Percentiles rank a stretch among this genome's conserved stretches.
phyloP scores from a whole-genome alignment of 257 asterid species.

The Solanum peruvianum region DNA sequence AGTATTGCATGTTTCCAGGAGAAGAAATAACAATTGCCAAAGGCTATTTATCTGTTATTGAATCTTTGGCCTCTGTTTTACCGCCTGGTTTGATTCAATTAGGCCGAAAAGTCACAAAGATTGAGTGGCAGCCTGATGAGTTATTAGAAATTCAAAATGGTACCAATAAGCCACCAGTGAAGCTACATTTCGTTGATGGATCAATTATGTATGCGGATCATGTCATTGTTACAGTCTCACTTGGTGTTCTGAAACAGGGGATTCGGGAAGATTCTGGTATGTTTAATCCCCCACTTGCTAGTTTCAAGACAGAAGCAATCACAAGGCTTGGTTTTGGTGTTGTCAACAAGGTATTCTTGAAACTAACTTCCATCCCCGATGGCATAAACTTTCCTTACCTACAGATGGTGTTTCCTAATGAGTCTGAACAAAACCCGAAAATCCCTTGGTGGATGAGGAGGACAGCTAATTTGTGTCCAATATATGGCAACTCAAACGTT shows the following conservation, averaged over 20 bases:
- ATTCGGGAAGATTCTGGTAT: slow-evolving; percentile 21
- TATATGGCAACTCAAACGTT: slow-evolving; percentile 43
- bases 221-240: slow-evolving; percentile 71
- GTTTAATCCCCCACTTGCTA: slow-evolving; percentile 59
- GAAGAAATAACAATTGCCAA: slow-evolving; percentile 68
- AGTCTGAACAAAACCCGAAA: slow-evolving; percentile 30
- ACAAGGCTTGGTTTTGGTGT: slow-evolving; percentile 73
- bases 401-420: slow-evolving; percentile 60
- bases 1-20: slow-evolving; percentile 65
- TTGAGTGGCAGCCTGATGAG: slow-evolving; percentile 43
- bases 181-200: slow-evolving; percentile 59
- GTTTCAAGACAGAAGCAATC: slow-evolving; percentile 45
- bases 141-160: slow-evolving; percentile 3
- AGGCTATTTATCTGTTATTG: slow-evolving; percentile 55
- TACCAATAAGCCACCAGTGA: slow-evolving; percentile 28
- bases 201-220: slow-evolving; percentile 56
- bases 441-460: slow-evolving; percentile 48
- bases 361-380: slow-evolving; percentile 4
- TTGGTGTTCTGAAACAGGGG: slow-evolving; percentile 66
- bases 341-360: slow-evolving; percentile 73
- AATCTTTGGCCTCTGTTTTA: slow-evolving; percentile 45
- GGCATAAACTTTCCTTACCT: slow-evolving; percentile 33
- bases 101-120: slow-evolving; percentile 36
- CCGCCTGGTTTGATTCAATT: slow-evolving; percentile 56
- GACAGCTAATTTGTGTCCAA: slow-evolving; percentile 49